These are phyloP conservation scores for Boletus rubropictus DNA, from an alignment of 768 basidiomycete species.

Conservation along the genomic window DNA sequence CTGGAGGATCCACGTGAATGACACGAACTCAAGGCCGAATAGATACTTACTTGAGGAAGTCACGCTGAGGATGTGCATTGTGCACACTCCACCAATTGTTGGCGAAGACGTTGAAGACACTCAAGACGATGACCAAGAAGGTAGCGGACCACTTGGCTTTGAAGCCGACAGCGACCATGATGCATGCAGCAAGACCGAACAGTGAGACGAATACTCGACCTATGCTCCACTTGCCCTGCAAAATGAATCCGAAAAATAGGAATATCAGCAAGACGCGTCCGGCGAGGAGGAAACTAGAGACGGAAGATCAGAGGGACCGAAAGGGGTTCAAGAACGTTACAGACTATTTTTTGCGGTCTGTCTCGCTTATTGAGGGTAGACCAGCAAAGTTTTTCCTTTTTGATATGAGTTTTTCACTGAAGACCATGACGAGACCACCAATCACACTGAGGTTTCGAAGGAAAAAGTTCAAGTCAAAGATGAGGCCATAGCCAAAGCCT, in stretches of 20 bases:
- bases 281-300: constrained; percentile 84
- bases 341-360: constrained; percentile 97
- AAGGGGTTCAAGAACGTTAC: constrained; percentile 22
- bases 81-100: constrained; percentile 99
- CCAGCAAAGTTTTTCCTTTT: constrained; percentile 88
- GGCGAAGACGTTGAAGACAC: constrained; percentile 94
- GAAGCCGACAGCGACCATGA: constrained; percentile 97
- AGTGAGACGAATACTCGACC: constrained; percentile 83
- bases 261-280: constrained; percentile 97
- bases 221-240: constrained; percentile 89
- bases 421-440: constrained; percentile 98
- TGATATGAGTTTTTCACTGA: constrained; percentile 90
- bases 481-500: constrained; percentile 97
- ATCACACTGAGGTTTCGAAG: constrained; percentile 97
- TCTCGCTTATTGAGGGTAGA: constrained; percentile 84
- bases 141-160: constrained; percentile 98
- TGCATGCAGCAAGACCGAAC: constrained; percentile 84
- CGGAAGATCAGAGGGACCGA: constrained; percentile 1
- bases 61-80: constrained; percentile 87
- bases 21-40: neutral
- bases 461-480: constrained; percentile 99
- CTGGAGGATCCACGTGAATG: constrained; percentile 36
- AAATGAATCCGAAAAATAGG: constrained; percentile 96
- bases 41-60: constrained; percentile 86
- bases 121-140: constrained; percentile 88